Evolutionary conservation across 2,329 filamentous ascomycete species (phyloP).

Genomic region (Immersiporthe knoxdaviesiana): DNA sequence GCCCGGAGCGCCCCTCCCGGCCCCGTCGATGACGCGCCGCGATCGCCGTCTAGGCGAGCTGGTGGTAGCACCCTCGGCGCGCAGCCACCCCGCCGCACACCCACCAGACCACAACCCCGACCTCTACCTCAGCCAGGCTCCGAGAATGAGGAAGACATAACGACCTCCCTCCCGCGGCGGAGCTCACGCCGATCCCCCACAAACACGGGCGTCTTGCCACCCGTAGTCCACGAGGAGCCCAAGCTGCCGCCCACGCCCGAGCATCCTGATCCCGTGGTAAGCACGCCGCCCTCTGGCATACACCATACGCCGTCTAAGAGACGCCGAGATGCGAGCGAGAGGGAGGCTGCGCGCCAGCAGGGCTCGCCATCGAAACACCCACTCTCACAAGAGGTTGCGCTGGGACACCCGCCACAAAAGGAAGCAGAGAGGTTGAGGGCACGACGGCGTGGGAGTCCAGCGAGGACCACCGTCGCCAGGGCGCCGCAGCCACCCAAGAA

Average conservation of each 20-base stretch:
- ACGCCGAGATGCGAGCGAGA: conserved; percentile 32
- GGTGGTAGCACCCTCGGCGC: conserved; percentile 37
- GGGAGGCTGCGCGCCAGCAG: conserved; percentile 20
- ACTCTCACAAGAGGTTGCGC: conserved; percentile 32
- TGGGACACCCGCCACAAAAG: conserved; percentile 10
- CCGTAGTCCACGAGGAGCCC: conserved; percentile 54
- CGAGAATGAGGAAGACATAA: conserved; percentile 46
- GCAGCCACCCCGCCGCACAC: conserved; percentile 43
- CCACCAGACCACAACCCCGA: conserved; percentile 48
- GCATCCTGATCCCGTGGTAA: conserved; percentile 56
- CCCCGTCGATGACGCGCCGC: conserved; percentile 29
- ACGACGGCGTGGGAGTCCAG: conserved; percentile 20
- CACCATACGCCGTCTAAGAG: conserved; percentile 61
- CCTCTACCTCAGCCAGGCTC: conserved; percentile 51
- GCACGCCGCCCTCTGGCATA: conserved; percentile 61
- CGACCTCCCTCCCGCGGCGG: conserved; percentile 47
- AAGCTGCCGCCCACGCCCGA: conserved; percentile 65
- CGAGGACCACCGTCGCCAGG: not conserved
- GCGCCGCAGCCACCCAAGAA: conserved; percentile 42
- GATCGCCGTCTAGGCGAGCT: conserved; percentile 36
- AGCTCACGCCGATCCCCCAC: conserved; percentile 42
- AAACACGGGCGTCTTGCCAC: conserved; percentile 38
- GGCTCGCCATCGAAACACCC: conserved; percentile 56
- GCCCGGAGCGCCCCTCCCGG: conserved; percentile 28
- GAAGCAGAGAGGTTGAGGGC: conserved; percentile 8